Conservation (phyloP, 1,139 yeast species). For the Nematodospora anomalae region DNA sequence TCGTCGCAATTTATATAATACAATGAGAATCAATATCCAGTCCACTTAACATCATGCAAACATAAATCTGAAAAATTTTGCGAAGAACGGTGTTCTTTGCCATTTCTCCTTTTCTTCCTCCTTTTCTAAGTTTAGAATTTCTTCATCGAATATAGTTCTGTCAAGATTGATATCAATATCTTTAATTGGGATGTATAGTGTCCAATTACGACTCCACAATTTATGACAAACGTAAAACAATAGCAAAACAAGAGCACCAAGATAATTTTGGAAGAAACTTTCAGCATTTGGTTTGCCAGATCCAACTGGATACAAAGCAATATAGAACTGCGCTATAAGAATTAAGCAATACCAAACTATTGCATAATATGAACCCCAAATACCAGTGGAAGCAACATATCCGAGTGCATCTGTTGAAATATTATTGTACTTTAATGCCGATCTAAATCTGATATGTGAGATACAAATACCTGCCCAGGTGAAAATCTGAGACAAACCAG, state of each 20-base stretch:
- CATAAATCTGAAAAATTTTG: slow-evolving; percentile 23
- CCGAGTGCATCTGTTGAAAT: slow-evolving; percentile 38
- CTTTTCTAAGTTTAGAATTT: slow-evolving; percentile 36
- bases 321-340: slow-evolving; percentile 45
- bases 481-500: slow-evolving; percentile 44
- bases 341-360: slow-evolving; percentile 35
- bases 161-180: slow-evolving; percentile 38
- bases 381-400: slow-evolving; percentile 42
- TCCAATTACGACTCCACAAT: slow-evolving; percentile 35
- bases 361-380: slow-evolving; percentile 39
- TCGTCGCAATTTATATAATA: neutral
- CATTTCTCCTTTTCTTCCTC: slow-evolving; percentile 33
- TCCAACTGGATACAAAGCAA: slow-evolving; percentile 40
- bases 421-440: slow-evolving; percentile 38
- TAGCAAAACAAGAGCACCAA: slow-evolving; percentile 37
- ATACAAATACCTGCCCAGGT: slow-evolving; percentile 45
- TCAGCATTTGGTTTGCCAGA: slow-evolving; percentile 29
- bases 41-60: slow-evolving; percentile 18
- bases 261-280: slow-evolving; percentile 38
- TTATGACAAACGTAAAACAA: slow-evolving; percentile 38
- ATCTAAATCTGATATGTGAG: slow-evolving; percentile 44
- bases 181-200: slow-evolving; percentile 26
- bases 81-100: slow-evolving; percentile 25
- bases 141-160: slow-evolving; percentile 40
- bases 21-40: neutral